Evolutionary conservation across 495 filamentous ascomycete species (phyloP).

Genomic region (Xylaria sp.): DNA sequence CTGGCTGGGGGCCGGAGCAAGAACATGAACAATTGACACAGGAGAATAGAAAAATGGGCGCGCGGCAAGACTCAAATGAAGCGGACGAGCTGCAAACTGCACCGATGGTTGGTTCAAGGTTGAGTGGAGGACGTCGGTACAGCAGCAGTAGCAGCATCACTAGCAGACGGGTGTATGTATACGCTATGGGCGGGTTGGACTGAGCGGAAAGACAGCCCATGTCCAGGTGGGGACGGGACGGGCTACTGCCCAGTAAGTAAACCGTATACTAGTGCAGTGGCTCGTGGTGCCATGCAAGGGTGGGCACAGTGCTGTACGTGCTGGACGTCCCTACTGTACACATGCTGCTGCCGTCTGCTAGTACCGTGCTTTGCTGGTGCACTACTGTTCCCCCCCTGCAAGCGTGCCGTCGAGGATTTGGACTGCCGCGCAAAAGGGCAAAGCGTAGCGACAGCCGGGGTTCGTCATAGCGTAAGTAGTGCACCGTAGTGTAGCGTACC

Average conservation of each 20-base stretch:
- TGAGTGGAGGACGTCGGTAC: constrained; percentile 6
- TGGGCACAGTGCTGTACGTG: background rate
- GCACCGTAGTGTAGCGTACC: background rate
- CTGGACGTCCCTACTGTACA: too few species aligned
- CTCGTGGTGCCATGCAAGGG: too few species aligned
- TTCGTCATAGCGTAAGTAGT: constrained; percentile 12
- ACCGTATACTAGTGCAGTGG: background rate
- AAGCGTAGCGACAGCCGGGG: constrained; percentile 10
- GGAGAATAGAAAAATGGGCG: background rate
- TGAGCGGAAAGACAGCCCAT: too few species aligned
- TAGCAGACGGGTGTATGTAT: background rate
- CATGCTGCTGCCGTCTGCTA: background rate
- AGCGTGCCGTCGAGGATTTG: too few species aligned
- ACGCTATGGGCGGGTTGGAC: constrained; percentile 1
- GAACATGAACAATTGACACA: background rate
- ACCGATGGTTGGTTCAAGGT: constrained; percentile 7
- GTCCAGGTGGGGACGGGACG: background rate
- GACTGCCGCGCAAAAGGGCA: constrained; percentile 18
- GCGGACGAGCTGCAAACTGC: constrained; percentile 16
- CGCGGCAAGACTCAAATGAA: background rate
- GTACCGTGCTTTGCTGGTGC: background rate
- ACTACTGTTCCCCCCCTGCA: too few species aligned
- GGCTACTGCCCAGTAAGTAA: background rate
- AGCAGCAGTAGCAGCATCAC: background rate
- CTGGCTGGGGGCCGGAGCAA: background rate